Evolutionary conservation across 805 yeast species (phyloP), one percentile per base, ranked within the genome.

Genomic region (Ogataea angusta): DNA sequence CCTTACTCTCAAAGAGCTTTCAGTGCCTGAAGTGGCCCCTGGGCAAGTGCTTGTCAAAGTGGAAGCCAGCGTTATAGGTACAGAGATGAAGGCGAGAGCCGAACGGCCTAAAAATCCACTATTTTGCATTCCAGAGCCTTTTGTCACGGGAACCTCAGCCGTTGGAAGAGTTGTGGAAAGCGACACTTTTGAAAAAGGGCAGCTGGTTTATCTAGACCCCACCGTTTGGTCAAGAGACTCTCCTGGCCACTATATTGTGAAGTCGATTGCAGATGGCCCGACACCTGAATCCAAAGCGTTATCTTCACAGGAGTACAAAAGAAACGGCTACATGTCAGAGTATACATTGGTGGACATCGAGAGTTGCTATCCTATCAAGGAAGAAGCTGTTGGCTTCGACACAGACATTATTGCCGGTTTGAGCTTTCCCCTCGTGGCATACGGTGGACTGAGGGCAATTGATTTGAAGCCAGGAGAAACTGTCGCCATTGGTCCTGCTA

Each of bases 401-500:
- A 12, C 21, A 2, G 35, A 15, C 13, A 5, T 10, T 8, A 10
- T 35, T 14, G n/a, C 14, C 12, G 15, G 13, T 15, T 33, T 43
- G 7, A 15, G 30, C 4, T 10, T 19, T 8, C 14, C 31, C 12
- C 23, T 35, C 6, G 40, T 43, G 30, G 34, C 38, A 9, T 43
- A 34, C 21, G 43, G 40, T 6, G 36, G 30, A 10, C 18, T 43
- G 16, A 15, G 38, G 5, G 21, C 9, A n/a, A 21, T 43, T 13
- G 41, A 22, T 13, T 19, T 43, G 10, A 24, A 19, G 10, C 30
- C 43, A 9, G 47, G 47, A 6, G 37, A 43, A 28, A 43, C 43
- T 12, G 15, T 43, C 13, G 27, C 31, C 12, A 22, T 43, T 10
- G 34, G 40, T 3, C 47, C 47, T 2, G 40, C 47, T 10, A 38